Evolutionary conservation across 1,284 basidiomycete genomes (phyloP).

Genomic region (Apiotrichum brassicae): DNA sequence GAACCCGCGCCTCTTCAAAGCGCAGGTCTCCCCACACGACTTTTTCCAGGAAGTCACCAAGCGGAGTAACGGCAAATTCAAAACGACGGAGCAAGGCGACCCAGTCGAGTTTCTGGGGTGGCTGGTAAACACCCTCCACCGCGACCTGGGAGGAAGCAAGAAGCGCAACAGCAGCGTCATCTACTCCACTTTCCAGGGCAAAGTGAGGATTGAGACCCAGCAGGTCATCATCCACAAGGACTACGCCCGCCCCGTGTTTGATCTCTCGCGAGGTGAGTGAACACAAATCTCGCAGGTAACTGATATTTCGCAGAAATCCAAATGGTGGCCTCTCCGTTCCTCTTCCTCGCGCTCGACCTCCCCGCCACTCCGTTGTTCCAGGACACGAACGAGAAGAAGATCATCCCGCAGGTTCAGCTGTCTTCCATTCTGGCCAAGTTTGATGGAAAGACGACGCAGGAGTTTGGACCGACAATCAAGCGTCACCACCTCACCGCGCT

Average conservation of each 20-base stretch:
- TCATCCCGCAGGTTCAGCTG: slow-evolving; percentile 94
- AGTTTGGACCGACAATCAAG: slow-evolving; percentile 75
- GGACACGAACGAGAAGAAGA: slow-evolving; percentile 91
- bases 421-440: slow-evolving; percentile 91
- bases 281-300: too few species aligned
- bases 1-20: slow-evolving; percentile 94
- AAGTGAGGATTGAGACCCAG: slow-evolving; percentile 87
- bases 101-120: slow-evolving; percentile 94
- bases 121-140: slow-evolving; percentile 88
- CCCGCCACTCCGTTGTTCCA: slow-evolving; percentile 96
- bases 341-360: slow-evolving; percentile 91
- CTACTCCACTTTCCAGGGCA: slow-evolving; percentile 89
- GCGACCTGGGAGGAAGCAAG: slow-evolving; percentile 81
- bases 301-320: slow-evolving; percentile 63
- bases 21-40: slow-evolving; percentile 96
- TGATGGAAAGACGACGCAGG: slow-evolving; percentile 81
- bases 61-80: slow-evolving; percentile 79
- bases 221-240: slow-evolving; percentile 75
- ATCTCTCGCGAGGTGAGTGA: slow-evolving; percentile 74
- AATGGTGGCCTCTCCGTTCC: slow-evolving; percentile 77
- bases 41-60: slow-evolving; percentile 93
- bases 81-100: slow-evolving; percentile 87
- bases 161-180: slow-evolving; percentile 84
- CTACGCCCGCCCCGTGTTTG: slow-evolving; percentile 75
- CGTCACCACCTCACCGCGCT: slow-evolving; percentile 82